phyloP scores from a whole-genome alignment of 805 yeast genomes.

The Danielia oregonensis region DNA sequence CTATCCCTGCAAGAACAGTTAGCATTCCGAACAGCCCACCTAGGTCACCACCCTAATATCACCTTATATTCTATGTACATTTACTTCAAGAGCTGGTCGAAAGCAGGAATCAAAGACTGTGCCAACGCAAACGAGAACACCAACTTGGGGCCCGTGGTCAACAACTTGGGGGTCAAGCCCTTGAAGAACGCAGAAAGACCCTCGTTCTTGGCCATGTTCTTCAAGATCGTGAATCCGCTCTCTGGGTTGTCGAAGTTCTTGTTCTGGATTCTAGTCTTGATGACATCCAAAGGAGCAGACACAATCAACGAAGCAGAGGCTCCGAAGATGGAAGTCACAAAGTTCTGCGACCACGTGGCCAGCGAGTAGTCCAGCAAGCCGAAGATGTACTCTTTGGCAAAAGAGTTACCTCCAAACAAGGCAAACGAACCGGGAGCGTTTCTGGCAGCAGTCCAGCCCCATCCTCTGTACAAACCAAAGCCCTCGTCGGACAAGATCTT shows the following conservation, averaged over 20 bases:
- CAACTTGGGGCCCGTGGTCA: constrained; percentile 97
- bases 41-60: too few relatives aligned
- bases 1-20: too few relatives aligned
- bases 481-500: constrained; percentile 89
- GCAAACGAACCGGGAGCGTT: constrained; percentile 99
- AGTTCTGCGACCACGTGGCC: constrained; percentile 95
- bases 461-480: constrained; percentile 88
- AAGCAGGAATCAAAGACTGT: constrained; percentile 93
- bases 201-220: constrained; percentile 89
- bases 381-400: constrained; percentile 93
- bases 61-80: constrained; percentile 13
- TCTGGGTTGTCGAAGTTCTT: constrained; percentile 94
- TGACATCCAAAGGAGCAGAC: constrained; percentile 96
- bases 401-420: constrained; percentile 96
- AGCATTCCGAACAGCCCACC: too few relatives aligned
- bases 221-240: constrained; percentile 86
- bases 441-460: constrained; percentile 99
- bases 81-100: constrained; percentile 63
- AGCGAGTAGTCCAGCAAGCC: constrained; percentile 80
- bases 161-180: constrained; percentile 92
- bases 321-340: constrained; percentile 90
- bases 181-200: constrained; percentile 90
- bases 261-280: constrained; percentile 98
- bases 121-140: constrained; percentile 98
- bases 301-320: constrained; percentile 96